A percentile compares a stretch with the other conserved stretches of the same genome.
These are phyloP conservation scores for Torrubiellomyces zombiae DNA, from an alignment of 2,329 filamentous ascomycete genomes.

Conservation along the genomic window DNA sequence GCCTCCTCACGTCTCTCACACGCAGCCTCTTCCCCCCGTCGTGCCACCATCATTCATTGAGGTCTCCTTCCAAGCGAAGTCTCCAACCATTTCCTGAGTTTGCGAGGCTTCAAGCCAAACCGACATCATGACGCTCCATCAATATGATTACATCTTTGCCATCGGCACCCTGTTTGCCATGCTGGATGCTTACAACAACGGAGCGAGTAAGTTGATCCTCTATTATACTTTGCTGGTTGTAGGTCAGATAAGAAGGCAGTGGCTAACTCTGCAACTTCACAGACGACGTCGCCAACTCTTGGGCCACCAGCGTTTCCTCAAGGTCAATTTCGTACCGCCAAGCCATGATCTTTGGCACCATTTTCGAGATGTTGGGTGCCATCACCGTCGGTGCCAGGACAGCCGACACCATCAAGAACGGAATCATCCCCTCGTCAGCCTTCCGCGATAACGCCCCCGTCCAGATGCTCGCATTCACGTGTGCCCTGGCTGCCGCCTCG, in stretches of 20 bases:
- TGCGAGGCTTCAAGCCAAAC: too few species aligned
- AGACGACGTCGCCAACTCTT: constrained; percentile 75
- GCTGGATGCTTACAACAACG: constrained; percentile 65
- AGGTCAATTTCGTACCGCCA: constrained; percentile 47
- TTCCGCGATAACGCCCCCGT: constrained; percentile 46
- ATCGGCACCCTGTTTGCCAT: constrained; percentile 62
- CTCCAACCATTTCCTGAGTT: too few species aligned
- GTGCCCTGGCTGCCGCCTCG: constrained; percentile 46
- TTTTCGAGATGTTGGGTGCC: constrained; percentile 54
- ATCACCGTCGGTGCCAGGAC: constrained; percentile 52
- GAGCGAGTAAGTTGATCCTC: constrained; percentile 43
- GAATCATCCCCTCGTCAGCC: constrained; percentile 44
- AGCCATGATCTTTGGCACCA: constrained; percentile 47
- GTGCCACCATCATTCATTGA: too few species aligned
- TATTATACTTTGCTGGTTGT: not conserved
- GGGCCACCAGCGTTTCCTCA: constrained; percentile 50
- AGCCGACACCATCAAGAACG: constrained; percentile 66
- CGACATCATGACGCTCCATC: constrained; percentile 35
- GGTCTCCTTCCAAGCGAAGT: too few species aligned
- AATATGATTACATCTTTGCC: constrained; percentile 57
- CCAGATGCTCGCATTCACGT: constrained; percentile 52
- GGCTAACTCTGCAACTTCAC: not conserved
- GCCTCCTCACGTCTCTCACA: too few species aligned
- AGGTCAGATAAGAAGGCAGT: not conserved
- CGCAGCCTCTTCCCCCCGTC: too few species aligned